Evolutionary conservation across 768 basidiomycete species (phyloP).

Genomic region (Mycena floridula): DNA sequence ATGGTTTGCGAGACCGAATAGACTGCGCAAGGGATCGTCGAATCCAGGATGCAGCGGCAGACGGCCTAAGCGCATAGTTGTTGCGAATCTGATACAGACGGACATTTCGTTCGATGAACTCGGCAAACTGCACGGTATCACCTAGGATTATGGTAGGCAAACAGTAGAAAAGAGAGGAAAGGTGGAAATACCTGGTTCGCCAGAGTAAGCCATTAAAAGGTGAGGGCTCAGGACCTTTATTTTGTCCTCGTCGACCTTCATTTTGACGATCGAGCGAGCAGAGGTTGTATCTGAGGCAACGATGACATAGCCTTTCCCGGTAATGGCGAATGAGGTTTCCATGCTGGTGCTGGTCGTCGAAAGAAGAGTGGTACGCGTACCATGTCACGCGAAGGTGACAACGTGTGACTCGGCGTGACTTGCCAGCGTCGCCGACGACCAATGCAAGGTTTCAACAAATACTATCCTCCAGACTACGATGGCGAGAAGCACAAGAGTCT

Average conservation of each 20-base stretch:
- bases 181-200: conserved; percentile 68
- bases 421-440: no score
- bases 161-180: neutral
- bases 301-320: conserved; percentile 90
- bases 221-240: conserved; percentile 88
- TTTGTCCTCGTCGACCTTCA: conserved; percentile 97
- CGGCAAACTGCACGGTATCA: conserved; percentile 94
- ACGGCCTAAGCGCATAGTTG: conserved; percentile 81
- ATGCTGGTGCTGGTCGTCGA: conserved; percentile 33
- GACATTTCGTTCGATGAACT: conserved; percentile 93
- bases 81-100: conserved; percentile 95
- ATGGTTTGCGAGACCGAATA: conserved; percentile 81
- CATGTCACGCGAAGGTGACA: no score
- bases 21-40: conserved; percentile 86
- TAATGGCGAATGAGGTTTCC: conserved; percentile 89
- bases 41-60: conserved; percentile 93
- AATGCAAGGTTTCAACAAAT: conserved; percentile 66
- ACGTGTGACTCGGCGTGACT: no score
- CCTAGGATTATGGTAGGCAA: conserved; percentile 40
- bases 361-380: neutral
- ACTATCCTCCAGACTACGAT: conserved; percentile 75
- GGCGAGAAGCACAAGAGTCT: conserved; percentile 55
- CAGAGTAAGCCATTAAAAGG: conserved; percentile 91
- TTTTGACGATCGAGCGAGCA: conserved; percentile 90
- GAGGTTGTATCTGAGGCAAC: conserved; percentile 89